Percentiles rank a stretch among this genome's conserved stretches.
Evolutionary conservation across 768 basidiomycete species (phyloP).

Genomic region (Leccinellum rugosiceps): DNA sequence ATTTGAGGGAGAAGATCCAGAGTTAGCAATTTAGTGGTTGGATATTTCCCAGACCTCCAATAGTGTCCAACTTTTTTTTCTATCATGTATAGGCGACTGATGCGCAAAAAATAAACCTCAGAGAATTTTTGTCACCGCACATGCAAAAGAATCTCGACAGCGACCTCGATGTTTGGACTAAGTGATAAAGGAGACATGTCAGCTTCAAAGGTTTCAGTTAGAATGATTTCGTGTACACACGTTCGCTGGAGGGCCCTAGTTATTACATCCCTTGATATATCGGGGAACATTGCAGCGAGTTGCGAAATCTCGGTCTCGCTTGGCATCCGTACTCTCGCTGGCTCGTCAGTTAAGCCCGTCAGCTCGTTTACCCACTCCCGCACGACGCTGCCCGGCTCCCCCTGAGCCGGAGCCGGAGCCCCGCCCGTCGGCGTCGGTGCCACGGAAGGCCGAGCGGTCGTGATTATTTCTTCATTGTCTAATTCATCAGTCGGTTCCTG

Average conservation of each 20-base stretch:
- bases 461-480: conserved; percentile 58
- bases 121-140: conserved; percentile 26
- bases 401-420: conserved; percentile 17
- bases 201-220: not conserved
- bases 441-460: conserved; percentile 50
- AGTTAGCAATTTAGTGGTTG: conserved; percentile 28
- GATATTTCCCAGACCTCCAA: conserved; percentile 8
- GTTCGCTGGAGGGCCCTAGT: conserved; percentile 79
- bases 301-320: conserved; percentile 74
- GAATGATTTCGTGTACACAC: conserved; percentile 36
- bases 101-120: not conserved
- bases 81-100: not conserved
- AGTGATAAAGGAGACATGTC: conserved; percentile 1
- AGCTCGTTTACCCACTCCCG: conserved; percentile 80
- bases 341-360: conserved; percentile 58
- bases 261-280: conserved; percentile 66
- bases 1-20: conserved; percentile 42
- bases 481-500: conserved; percentile 15
- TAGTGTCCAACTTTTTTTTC: not conserved
- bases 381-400: conserved; percentile 45
- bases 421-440: conserved; percentile 21
- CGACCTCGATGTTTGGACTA: conserved; percentile 76
- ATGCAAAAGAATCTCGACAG: conserved; percentile 74
- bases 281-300: conserved; percentile 80
- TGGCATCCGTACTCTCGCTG: conserved; percentile 64